A percentile compares a stretch with the other conserved stretches of the same genome.
Evolutionary conservation across 164 flowering plant species (phyloP).

Genomic region (Vitis rupestris): DNA sequence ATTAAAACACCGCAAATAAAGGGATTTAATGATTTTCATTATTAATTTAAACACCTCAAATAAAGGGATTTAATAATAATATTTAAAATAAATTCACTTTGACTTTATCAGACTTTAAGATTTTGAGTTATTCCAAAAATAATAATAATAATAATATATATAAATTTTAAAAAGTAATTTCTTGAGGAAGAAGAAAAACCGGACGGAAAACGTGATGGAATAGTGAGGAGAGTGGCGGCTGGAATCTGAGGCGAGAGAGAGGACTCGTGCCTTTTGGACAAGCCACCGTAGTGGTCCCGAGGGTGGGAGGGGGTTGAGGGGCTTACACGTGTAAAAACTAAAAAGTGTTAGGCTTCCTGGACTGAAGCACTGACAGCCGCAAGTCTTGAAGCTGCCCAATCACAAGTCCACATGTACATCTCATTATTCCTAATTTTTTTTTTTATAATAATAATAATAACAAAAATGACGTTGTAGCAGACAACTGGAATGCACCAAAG

Average conservation of each 20-base stretch:
- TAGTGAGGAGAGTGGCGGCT: conserved; percentile 31
- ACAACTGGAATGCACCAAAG: conserved; percentile 18
- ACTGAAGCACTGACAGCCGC: conserved; percentile 38
- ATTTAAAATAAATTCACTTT: too few relatives aligned
- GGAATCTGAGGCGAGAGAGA: conserved; percentile 22
- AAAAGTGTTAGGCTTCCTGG: conserved; percentile 14
- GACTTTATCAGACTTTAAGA: too few relatives aligned
- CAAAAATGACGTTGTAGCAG: neutral
- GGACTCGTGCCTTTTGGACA: conserved; percentile 35
- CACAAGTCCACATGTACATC: neutral
- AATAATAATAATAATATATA: too few relatives aligned
- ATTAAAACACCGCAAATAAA: too few relatives aligned
- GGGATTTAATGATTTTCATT: too few relatives aligned
- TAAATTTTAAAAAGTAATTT: too few relatives aligned
- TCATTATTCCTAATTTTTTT: too few relatives aligned
- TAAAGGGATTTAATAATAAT: too few relatives aligned
- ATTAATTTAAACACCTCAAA: too few relatives aligned
- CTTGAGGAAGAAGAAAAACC: neutral
- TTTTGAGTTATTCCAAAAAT: too few relatives aligned
- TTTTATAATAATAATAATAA: neutral
- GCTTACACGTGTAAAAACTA: conserved; percentile 22
- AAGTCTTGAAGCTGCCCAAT: conserved; percentile 25
- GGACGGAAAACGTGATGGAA: conserved; percentile 24
- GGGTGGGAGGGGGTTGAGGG: neutral
- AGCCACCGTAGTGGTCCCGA: conserved; percentile 36